Base-by-base conservation (phyloP, 495 filamentous ascomycete genomes). In the Aspergillus bertholletiae region DNA sequence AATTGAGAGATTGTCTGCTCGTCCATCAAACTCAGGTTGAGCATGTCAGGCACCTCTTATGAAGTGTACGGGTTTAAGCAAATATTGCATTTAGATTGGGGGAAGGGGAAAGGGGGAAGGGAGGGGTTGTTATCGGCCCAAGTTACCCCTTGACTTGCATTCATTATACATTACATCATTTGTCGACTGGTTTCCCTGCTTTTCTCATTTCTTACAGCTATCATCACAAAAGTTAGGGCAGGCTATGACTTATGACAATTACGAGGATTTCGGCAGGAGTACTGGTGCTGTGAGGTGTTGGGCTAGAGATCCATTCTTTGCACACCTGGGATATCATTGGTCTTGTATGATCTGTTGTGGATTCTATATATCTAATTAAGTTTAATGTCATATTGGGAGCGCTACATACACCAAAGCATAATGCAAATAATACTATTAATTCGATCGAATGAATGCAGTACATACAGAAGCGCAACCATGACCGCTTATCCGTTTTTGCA, bases 1-100 rank as follows among this genome's bases (percentile, higher is more conserved):
- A 46, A 54, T 66, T 8, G 54, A 62, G 15, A 39, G n/a, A 23
- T 35, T 35, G 28, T 3, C 17, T 8, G 28, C 49, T 23, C 20
- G 37, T 27, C 13, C 13, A 12, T 13, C 7, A 12, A 4, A 28
- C 26, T 44, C 12, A 8, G 24, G n/a, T 47, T 30, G 12, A 27
- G 27, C 9, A 23, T 49, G 11, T 23, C 22, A 8, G 47, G 22
- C 46, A 24, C 13, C n/a, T 20, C 32, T 32, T 43, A 43, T 18
- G 18, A 4, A 7, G 7, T 5, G 5, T 22, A 20, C 20, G 5
- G 39, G n/a, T 21, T 39, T 20, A 41, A 17, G 46, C 35, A 54
- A 23, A 11, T 32, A 7, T 17, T 22, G 20, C 20, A 43, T 9
- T 43, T 43, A 43, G 39, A 43, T 22, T 43, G 17, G 39, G 39